A percentile compares a stretch with the other conserved stretches of the same genome.
Conservation (phyloP, 2,329 filamentous ascomycete genomes). For the Camillea tinctor region DNA sequence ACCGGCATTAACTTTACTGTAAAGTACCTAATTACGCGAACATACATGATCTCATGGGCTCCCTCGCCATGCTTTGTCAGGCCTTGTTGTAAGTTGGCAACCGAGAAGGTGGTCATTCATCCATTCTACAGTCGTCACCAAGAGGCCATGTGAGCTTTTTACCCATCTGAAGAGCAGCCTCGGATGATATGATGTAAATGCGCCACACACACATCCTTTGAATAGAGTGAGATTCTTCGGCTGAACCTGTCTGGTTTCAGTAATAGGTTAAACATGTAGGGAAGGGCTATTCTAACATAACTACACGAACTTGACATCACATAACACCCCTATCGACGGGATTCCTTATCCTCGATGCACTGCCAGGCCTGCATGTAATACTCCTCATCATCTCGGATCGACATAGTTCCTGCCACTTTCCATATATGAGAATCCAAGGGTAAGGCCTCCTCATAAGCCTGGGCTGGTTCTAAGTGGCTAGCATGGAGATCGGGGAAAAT, state of each 20-base stretch:
- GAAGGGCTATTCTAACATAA: neutral
- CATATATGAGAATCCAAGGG: constrained; percentile 1
- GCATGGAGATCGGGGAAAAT: neutral
- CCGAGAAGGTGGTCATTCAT: no score
- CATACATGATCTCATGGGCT: no score
- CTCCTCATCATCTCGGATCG: constrained; percentile 33
- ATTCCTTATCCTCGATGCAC: neutral
- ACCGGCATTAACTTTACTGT: no score
- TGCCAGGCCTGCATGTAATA: neutral
- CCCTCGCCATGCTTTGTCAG: no score
- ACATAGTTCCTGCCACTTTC: constrained; percentile 24
- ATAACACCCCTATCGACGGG: neutral
- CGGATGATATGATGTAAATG: neutral
- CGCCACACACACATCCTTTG: neutral
- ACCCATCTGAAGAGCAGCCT: neutral
- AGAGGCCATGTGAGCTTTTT: neutral
- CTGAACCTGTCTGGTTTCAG: neutral
- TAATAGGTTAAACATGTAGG: neutral
- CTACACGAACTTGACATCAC: no score
- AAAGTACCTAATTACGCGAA: no score
- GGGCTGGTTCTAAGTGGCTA: constrained; percentile 1
- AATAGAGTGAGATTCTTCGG: neutral
- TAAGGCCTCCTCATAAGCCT: constrained; percentile 4
- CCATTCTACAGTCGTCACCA: no score
- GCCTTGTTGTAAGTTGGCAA: no score